Evolutionary conservation across 305 asterid species (phyloP), one percentile per base, ranked within the genome.

Genomic region (Stenogyne calaminthoides): DNA sequence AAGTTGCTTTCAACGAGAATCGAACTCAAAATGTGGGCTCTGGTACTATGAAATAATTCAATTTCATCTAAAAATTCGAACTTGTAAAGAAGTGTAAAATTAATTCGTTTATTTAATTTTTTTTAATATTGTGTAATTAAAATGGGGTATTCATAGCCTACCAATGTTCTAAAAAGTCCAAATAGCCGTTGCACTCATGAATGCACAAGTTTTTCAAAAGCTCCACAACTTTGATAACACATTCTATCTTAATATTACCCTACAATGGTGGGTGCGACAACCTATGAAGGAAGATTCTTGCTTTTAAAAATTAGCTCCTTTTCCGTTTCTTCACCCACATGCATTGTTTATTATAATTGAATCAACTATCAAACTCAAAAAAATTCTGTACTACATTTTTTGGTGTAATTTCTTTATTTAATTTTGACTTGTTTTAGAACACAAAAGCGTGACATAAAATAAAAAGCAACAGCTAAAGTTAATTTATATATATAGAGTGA

Each of bases 151-250:
- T 56, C 32, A 0, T 16, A 40, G 56, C 56, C 70, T 20, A 64
- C 27, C 7, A 49, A 37, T 55, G 22, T 25, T 39, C 59, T 25
- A 61, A 61, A 61, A 68, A 61, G 59, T 76, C 75, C 52, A 69
- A 15, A 52, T 69, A 76, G 71, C 80, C 80, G 80, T 76, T 76
- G 80, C 11, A 22, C 71, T 22, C 29, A 22, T 73, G 5, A 40
- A 54, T 52, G 72, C 3, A 46, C 36, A 67, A 58, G 3, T 44
- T n/a, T 52, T 63, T 52, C 64, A 55, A 65, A 64, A 65, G 72
- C 51, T 29, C 25, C 25, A 54, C 72, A 25, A 55, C 71, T 64
- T 73, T 54, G 56, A 39, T 64, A 61, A 2, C 36, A 37, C 25
- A 34, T 6, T 25, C 29, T 2, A 25, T 25, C 11, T 11, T 22